Evolutionary conservation across 306 rosid species (phyloP), one percentile per base, ranked within the genome.

Genomic region (Prunus mume): DNA sequence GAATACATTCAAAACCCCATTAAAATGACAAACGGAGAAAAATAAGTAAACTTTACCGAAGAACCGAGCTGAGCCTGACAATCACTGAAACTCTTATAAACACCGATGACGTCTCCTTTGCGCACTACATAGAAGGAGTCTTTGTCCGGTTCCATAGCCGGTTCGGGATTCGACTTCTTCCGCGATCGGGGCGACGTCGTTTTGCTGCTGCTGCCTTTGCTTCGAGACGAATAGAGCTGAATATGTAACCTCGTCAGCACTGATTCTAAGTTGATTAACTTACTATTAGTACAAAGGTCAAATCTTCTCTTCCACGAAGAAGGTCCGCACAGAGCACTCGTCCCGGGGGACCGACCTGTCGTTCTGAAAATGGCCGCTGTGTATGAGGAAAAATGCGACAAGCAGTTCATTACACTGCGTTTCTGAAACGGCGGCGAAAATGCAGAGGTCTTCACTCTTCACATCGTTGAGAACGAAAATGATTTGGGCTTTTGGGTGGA

Each of bases 51-150:
- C 9, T 85, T 73, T 88, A 90, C 98, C 73, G 97, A 91, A 30
- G 96, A 82, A 73, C 95, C 96, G 74, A 87, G 90, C 84, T 92
- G 96, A 74, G 97, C 88, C 67, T 92, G 98, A 41, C 90, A 92
- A 30, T 94, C 96, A 57, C 47, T 41, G 68, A 88, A 87, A 78
- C 63, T 89, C 4, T 49, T 89, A 57, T 92, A 94, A 45, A 94
- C 77, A 10, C 98, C 98, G 43, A 94, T 82, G 47, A 90, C 55
- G 61, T 92, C 97, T 60, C 97, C 98, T 71, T 92, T 94, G 11
- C 98, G 86, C 25, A 94, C 96, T 1, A 92, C 97, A 24, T 78
- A 95, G 83, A 92, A 95, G 12, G 87, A 92, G 41, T 82, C 85
- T 45, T 87, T 83, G 65, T 91, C 94, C 55, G 77, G 82, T 51